Evolutionary conservation across 139 green algal species (phyloP), one percentile per base, ranked within the genome.

Genomic region (Chlorella vulgaris): DNA sequence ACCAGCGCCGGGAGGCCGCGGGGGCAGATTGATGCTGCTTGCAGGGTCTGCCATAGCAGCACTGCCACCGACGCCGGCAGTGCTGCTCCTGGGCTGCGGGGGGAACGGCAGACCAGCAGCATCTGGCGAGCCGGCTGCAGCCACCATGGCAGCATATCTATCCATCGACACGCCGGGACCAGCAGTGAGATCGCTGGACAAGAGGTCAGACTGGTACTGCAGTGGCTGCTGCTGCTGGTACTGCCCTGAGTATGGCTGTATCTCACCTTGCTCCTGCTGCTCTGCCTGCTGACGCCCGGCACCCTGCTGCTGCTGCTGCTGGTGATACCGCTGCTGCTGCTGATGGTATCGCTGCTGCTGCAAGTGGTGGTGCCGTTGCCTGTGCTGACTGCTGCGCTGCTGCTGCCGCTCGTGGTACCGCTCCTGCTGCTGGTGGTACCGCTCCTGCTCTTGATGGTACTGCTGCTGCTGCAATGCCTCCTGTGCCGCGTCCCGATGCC

Each of bases 141-240:
- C 68, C 40, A 76, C 68, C 68, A 76, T 76, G 2, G 70, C 70
- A 24, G 47, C 70, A 24, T 78, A 78, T 4, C 70, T 43, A 2
- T 42, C 33, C n/a, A 78, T 22, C 2, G 50, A 18, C 47, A 78
- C 70, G 2, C 40, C 58, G 4, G 47, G 31, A 4, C 47, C 65
- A 47, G 50, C 70, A 7, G 70, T 78, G 31, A 78, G 31, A 47
- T 78, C 70, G 7, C 28, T 47, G 22, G 31, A 6, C 7, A 66
- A 21, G 19, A 78, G 29, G 19, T 78, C 70, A 18, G 70, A 43
- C 31, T 66, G 70, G 21, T 36, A 38, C 47, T 66, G 43, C 69
- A 15, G 28, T 40, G 7, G 19, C 13, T 58, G 47, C 10, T 58
- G 47, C 13, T 58, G 47, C 13, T 10, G 47, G 15, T 10, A 15